These are phyloP conservation scores for Chaetomium globosum DNA, from an alignment of 2,329 filamentous ascomycete genomes.

Conservation along the genomic window DNA sequence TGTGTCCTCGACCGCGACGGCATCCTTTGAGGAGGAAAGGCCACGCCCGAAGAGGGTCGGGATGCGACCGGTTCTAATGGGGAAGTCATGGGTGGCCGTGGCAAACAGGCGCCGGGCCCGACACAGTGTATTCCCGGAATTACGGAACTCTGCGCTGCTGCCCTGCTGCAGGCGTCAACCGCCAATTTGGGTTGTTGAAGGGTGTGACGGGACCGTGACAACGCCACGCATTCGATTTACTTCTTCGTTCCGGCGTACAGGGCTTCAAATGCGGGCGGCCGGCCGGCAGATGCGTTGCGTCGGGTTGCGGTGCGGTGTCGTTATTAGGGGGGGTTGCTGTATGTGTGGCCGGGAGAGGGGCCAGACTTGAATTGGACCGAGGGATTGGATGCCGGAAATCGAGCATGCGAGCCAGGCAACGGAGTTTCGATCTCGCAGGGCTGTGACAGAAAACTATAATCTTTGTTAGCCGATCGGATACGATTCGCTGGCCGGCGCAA, in stretches of 20 bases:
- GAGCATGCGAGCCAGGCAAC: conserved; percentile 6
- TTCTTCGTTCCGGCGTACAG: conserved; percentile 23
- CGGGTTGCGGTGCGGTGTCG: conserved; percentile 15
- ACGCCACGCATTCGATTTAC: conserved; percentile 31
- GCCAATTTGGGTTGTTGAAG: conserved; percentile 25
- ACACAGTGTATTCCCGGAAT: conserved; percentile 17
- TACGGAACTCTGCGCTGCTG: conserved; percentile 11
- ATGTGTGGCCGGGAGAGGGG: background rate
- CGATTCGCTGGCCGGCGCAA: conserved; percentile 23
- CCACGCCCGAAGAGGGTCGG: conserved; percentile 37
- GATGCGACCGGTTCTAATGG: conserved; percentile 37
- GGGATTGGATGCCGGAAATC: conserved; percentile 9
- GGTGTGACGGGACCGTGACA: conserved; percentile 27
- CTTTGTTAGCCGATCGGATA: conserved; percentile 28
- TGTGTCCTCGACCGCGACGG: conserved; percentile 53
- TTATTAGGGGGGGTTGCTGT: background rate
- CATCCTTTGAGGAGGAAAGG: conserved; percentile 38
- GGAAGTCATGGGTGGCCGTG: conserved; percentile 29
- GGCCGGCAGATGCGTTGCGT: conserved; percentile 9
- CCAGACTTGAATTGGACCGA: background rate
- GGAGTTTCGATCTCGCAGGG: conserved; percentile 24
- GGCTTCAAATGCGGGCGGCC: conserved; percentile 24
- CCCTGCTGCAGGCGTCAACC: conserved; percentile 28
- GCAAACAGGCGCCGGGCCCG: conserved; percentile 14
- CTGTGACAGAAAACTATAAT: conserved; percentile 20